Base-by-base conservation (phyloP, 2,329 filamentous ascomycete genomes). In the Aschersonia sp. region DNA sequence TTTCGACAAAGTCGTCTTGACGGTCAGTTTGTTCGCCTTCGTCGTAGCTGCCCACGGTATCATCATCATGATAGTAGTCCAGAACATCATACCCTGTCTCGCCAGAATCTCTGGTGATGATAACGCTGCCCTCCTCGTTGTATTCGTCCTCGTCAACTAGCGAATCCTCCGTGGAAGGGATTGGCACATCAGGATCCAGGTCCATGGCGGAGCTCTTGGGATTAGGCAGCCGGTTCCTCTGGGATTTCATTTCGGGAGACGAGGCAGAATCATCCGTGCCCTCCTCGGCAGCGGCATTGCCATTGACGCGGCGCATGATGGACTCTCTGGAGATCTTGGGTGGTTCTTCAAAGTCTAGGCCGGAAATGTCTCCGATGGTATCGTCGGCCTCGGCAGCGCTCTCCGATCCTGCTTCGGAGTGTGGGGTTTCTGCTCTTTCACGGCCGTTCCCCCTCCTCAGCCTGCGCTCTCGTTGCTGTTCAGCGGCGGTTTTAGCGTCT, bases 281-380 rank as follows among this genome's bases (percentile, higher is more conserved):
- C 66, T 22, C 80, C 66, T 22, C 80, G 43, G 75, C 70, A 44
- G 64, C 55, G 50, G 71, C 66, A 55, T 72, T 74, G 44, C 74
- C 86, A 60, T 92, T 87, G 48, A 95, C 83, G 52, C 90, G 87
- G 47, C 86, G 82, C 56, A 97, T 71, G 55, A 97, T 97, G 0
- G 89, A 95, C 61, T 97, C 92, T 39, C 90, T 79, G 7, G 90
- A 95, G 59, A 97, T 94, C 47, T 83, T 83, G 9, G 84, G 74
- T 14, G 81, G 86, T 11, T 83, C 67, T 53, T 83, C 73, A 55
- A 83, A 83, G 49, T 81, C 76, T 51, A 81, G 63, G 9, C 73
- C 66, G 47, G 75, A 74, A 55, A 82, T 62, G 48, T 84, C 79
- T 43, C 76, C 78, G 42, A 80, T 59, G 2, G 73, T 72, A 47